Evolutionary conservation across 208 protist genomes (phyloP).

Genomic region (Strigomonas galati): DNA sequence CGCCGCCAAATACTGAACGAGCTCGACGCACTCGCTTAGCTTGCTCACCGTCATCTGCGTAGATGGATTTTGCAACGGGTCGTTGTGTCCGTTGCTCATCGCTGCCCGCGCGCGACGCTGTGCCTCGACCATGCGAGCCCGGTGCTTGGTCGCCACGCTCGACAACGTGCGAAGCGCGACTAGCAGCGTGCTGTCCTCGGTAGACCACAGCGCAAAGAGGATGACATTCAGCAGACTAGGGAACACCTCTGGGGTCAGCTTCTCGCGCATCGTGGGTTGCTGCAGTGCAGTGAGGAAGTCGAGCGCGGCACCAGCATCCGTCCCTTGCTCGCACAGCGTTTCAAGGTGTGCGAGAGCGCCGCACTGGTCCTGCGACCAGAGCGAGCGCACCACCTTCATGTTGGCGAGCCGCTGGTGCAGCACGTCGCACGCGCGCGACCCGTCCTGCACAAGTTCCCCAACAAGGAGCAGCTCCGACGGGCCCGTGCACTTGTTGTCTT

Average conservation of each 20-base stretch:
- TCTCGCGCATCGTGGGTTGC: conserved; percentile 71
- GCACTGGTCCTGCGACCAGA: conserved; percentile 53
- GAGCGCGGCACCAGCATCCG: conserved; percentile 53
- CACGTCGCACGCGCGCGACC: conserved; percentile 24
- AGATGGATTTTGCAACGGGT: conserved; percentile 24
- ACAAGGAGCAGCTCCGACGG: conserved; percentile 28
- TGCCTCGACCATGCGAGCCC: conserved; percentile 47
- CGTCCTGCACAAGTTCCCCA: conserved; percentile 28
- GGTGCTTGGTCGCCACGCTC: conserved; percentile 63
- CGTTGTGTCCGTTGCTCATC: conserved; percentile 45
- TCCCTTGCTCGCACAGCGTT: conserved; percentile 35
- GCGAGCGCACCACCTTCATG: conserved; percentile 37
- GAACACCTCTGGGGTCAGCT: conserved; percentile 44
- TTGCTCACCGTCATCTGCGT: conserved; percentile 34
- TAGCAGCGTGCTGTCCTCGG: conserved; percentile 47
- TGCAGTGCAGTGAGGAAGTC: conserved; percentile 75
- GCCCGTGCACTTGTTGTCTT: background rate
- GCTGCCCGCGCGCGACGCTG: conserved; percentile 34
- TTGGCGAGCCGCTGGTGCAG: conserved; percentile 51
- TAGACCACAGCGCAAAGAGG: conserved; percentile 32
- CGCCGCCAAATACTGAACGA: conserved; percentile 39
- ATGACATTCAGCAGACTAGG: conserved; percentile 57
- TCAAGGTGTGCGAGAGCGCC: conserved; percentile 52
- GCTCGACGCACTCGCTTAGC: conserved; percentile 28
- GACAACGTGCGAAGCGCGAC: conserved; percentile 45